Evolutionary conservation across 495 filamentous ascomycete genomes (phyloP).

Genomic region (Podospora pseudoanserina): DNA sequence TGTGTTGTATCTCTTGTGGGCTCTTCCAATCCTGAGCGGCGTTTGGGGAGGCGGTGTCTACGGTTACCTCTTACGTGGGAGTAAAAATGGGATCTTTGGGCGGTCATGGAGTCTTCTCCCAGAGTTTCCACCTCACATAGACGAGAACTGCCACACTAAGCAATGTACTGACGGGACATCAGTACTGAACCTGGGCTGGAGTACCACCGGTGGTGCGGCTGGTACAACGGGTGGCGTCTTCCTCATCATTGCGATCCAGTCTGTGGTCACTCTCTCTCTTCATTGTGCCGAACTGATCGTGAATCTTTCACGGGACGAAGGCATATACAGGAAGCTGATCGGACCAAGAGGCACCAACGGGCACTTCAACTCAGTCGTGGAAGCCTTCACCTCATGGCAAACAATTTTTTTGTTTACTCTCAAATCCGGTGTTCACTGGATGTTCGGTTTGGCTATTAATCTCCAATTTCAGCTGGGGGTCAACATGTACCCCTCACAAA

Average conservation of each 20-base stretch:
- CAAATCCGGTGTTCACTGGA: conserved; percentile 47
- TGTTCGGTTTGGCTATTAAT: conserved; percentile 41
- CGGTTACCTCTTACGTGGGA: conserved; percentile 24
- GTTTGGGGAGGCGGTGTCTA: conserved; percentile 31
- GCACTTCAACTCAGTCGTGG: conserved; percentile 33
- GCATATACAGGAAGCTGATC: conserved; percentile 34
- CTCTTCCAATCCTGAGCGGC: conserved; percentile 25
- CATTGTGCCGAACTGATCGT: conserved; percentile 47
- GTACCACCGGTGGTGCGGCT: conserved; percentile 18
- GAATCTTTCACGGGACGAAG: conserved; percentile 46
- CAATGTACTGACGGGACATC: conserved; percentile 37
- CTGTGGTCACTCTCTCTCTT: conserved; percentile 38
- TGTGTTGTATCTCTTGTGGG: conserved; percentile 28
- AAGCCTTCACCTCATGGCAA: conserved; percentile 42
- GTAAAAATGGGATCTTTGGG: conserved; percentile 27
- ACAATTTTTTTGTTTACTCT: conserved; percentile 39
- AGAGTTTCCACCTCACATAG: conserved; percentile 25
- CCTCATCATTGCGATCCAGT: conserved; percentile 34
- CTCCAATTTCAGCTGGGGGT: conserved; percentile 34
- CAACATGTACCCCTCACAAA: conserved; percentile 36
- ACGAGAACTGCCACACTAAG: conserved; percentile 20
- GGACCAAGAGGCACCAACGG: conserved; percentile 31
- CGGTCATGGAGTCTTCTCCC: conserved; percentile 31
- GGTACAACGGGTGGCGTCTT: conserved; percentile 28
- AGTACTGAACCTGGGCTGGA: conserved; percentile 32